These are phyloP conservation scores for Aspergillus latus DNA, from an alignment of 2,329 filamentous ascomycete genomes.

Conservation along the genomic window DNA sequence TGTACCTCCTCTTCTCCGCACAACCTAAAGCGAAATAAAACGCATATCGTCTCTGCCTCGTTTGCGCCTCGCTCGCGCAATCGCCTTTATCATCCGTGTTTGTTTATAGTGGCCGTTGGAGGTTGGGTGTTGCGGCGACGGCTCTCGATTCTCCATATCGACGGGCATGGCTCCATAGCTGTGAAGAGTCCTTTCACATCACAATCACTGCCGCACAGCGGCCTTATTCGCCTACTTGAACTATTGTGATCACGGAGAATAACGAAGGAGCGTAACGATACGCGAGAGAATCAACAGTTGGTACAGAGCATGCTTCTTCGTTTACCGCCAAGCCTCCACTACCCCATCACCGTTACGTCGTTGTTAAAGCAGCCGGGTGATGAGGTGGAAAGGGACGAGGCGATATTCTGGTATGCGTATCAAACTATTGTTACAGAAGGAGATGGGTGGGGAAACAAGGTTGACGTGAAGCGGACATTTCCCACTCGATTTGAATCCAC, in stretches of 20 bases:
- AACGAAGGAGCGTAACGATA: not conserved
- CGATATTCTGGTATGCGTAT: slow-evolving; percentile 84
- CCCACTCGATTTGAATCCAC: slow-evolving; percentile 80
- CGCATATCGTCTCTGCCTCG: not conserved
- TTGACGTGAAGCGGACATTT: slow-evolving; percentile 67
- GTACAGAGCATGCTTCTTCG: slow-evolving; percentile 46
- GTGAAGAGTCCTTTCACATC: slow-evolving; percentile 4
- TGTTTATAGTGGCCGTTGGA: not conserved
- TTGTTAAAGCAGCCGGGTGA: slow-evolving; percentile 76
- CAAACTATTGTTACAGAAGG: slow-evolving; percentile 67
- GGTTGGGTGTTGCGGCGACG: not conserved
- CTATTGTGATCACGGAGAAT: not conserved
- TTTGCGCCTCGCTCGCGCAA: not conserved
- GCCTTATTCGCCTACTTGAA: not conserved
- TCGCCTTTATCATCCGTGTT: not conserved
- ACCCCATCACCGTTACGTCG: slow-evolving; percentile 89
- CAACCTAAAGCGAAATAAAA: not conserved
- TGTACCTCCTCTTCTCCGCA: slow-evolving; percentile 3
- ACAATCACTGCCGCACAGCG: not conserved
- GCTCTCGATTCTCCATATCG: slow-evolving; percentile 5
- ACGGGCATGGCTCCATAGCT: slow-evolving; percentile 24
- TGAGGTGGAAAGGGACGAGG: slow-evolving; percentile 70
- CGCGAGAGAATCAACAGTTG: slow-evolving; percentile 2
- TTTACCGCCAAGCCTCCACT: slow-evolving; percentile 65
- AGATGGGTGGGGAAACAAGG: slow-evolving; percentile 72